These are phyloP conservation scores for Letharia lupina DNA, from an alignment of 495 filamentous ascomycete species.

Conservation along the genomic window DNA sequence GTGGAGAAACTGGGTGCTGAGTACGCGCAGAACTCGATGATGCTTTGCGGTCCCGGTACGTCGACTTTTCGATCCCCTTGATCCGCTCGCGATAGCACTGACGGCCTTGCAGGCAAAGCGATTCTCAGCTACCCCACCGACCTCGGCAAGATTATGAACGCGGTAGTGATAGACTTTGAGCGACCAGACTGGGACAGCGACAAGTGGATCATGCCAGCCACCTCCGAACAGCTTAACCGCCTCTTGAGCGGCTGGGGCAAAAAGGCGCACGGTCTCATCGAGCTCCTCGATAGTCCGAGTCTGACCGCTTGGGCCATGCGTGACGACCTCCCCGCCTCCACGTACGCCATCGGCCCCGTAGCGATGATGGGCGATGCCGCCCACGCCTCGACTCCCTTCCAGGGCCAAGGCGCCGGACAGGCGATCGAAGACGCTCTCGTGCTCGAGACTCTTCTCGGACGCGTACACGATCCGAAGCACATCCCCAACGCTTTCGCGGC, in stretches of 20 bases:
- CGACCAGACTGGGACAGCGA: conserved; percentile 8
- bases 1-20: conserved; percentile 40
- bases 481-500: conserved; percentile 3
- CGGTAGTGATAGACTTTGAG: conserved; percentile 30
- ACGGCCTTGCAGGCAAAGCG: neutral
- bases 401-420: conserved; percentile 33
- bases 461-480: neutral
- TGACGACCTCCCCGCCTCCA: conserved; percentile 10
- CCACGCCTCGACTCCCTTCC: conserved; percentile 35
- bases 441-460: conserved; percentile 27
- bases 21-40: conserved; percentile 20
- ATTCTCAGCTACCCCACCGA: conserved; percentile 42
- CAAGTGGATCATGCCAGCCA: conserved; percentile 3
- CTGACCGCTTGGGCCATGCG: conserved; percentile 6
- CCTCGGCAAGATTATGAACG: conserved; percentile 34
- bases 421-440: conserved; percentile 34
- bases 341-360: conserved; percentile 27
- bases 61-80: neutral
- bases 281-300: conserved; percentile 9
- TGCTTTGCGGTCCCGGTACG: conserved; percentile 17
- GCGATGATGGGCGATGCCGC: conserved; percentile 40
- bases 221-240: neutral
- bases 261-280: neutral
- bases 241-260: neutral
- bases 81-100: neutral